Conservation (phyloP, 495 filamentous ascomycete genomes). For the Daldinia vernicosa region DNA sequence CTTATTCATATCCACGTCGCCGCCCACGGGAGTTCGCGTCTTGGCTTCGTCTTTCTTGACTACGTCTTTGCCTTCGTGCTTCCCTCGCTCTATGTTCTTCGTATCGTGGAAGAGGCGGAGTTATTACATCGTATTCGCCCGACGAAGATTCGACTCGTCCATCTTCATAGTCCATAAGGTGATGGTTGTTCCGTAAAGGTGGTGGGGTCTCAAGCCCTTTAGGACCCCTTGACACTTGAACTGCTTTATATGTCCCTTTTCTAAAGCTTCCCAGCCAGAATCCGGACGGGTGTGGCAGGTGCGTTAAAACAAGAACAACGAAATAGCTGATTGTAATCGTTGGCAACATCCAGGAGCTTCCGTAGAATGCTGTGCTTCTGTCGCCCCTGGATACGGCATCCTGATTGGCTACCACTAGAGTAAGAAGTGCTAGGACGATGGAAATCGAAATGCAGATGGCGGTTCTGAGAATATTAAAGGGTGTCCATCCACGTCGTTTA, state of each 20-base stretch:
- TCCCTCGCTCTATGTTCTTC: slow-evolving; percentile 9
- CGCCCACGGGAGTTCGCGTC: not conserved
- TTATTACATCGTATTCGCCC: not conserved
- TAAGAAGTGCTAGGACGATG: slow-evolving; percentile 45
- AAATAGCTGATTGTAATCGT: slow-evolving; percentile 49
- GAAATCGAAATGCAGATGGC: slow-evolving; percentile 48
- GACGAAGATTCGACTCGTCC: slow-evolving; percentile 17
- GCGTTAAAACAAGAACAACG: slow-evolving; percentile 48
- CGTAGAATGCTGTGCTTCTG: slow-evolving; percentile 27
- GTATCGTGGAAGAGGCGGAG: slow-evolving; percentile 16
- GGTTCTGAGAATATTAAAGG: slow-evolving; percentile 50
- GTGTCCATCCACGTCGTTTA: slow-evolving; percentile 42
- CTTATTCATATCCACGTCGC: not conserved
- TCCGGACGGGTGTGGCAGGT: slow-evolving; percentile 46
- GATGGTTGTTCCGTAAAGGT: not conserved
- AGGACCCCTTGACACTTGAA: not conserved
- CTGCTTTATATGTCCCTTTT: slow-evolving; percentile 21
- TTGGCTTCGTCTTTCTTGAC: slow-evolving; percentile 12
- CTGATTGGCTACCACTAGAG: slow-evolving; percentile 38
- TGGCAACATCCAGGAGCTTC: slow-evolving; percentile 52
- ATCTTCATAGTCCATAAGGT: slow-evolving; percentile 28
- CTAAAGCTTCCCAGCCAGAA: slow-evolving; percentile 38
- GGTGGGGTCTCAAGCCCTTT: slow-evolving; percentile 4
- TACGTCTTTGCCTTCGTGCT: slow-evolving; percentile 1
- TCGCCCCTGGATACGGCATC: slow-evolving; percentile 26